Evolutionary conservation across 2,329 filamentous ascomycete species (phyloP).

Genomic region (Exophiala mesophila): DNA sequence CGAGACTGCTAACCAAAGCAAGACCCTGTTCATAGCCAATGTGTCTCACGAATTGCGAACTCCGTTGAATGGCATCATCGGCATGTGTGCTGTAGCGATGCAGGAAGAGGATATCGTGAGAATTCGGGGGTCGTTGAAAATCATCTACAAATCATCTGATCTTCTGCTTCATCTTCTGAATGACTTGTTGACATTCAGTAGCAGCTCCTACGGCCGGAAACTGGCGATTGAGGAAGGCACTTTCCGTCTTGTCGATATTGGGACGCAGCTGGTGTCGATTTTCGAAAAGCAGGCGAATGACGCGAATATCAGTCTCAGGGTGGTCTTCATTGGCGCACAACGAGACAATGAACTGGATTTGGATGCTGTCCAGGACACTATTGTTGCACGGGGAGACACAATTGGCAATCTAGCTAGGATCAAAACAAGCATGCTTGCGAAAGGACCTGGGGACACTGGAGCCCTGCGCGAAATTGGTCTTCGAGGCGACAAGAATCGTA

Average conservation of each 20-base stretch:
- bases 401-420: conserved; percentile 19
- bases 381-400: conserved; percentile 29
- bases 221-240: conserved; percentile 76
- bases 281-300: conserved; percentile 86
- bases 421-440: conserved; percentile 42
- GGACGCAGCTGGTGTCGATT: conserved; percentile 73
- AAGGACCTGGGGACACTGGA: conserved; percentile 61
- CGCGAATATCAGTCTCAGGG: conserved; percentile 65
- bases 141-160: conserved; percentile 82
- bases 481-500: conserved; percentile 83
- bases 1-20: conserved; percentile 88
- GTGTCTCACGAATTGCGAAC: conserved; percentile 84
- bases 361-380: conserved; percentile 38
- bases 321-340: conserved; percentile 58
- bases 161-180: conserved; percentile 77
- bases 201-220: conserved; percentile 86
- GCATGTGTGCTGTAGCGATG: conserved; percentile 91
- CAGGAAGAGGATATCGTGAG: conserved; percentile 72
- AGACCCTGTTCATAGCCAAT: conserved; percentile 94
- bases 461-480: conserved; percentile 76
- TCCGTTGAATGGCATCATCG: conserved; percentile 88
- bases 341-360: conserved; percentile 12
- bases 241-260: conserved; percentile 74
- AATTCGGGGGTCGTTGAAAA: conserved; percentile 76
- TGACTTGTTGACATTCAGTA: conserved; percentile 84